Evolutionary conservation across 345 rosid species (phyloP), one percentile per base, ranked within the genome.

Genomic region (Schrenkiella parvula): DNA sequence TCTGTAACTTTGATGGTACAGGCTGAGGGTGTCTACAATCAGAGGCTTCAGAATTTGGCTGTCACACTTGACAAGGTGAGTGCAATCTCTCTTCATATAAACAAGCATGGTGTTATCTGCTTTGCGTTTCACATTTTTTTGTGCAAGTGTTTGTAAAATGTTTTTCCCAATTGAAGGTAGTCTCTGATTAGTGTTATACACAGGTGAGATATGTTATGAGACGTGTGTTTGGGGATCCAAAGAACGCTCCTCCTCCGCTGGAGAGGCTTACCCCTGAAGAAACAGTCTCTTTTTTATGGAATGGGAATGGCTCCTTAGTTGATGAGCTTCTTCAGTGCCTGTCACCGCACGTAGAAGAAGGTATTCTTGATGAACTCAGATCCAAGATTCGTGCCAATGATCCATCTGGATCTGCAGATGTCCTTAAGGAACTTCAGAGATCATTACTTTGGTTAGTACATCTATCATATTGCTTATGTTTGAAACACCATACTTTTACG

Each of bases 21-120:
- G 99, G 99, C 99, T 58, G 99, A 95, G 85, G 99, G 99, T 67
- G 99, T 95, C 67, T 92, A 89, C 82, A 95, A 95, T 79, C 99
- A 95, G 89, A 88, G 99, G 84, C 97, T 95, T 78, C 99, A 95
- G 81, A 95, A 95, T 84, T 76, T 95, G 86, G 99, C 99, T 32
- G 82, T 90, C 47, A 95, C 98, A 68, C 96, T 95, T 75, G 99
- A 95, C 84, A 95, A 95, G 98, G 99, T 95, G 75, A 72, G 52
- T 79, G 23, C 37, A 51, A 55, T 39, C 66, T 52, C 64, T 56
- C 57, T 18, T 54, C 57, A 47, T 43, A 18, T 46, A 55, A 17
- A 29, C 23, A 75, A 60, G 43, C 48, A 32, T 43, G 35, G 5
- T 68, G 57, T 70, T 55, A 28, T 46, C 25, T 28, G 14, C 23